phyloP scores from a whole-genome alignment of 208 protist species.

The Jaenimonas drosophilae region DNA sequence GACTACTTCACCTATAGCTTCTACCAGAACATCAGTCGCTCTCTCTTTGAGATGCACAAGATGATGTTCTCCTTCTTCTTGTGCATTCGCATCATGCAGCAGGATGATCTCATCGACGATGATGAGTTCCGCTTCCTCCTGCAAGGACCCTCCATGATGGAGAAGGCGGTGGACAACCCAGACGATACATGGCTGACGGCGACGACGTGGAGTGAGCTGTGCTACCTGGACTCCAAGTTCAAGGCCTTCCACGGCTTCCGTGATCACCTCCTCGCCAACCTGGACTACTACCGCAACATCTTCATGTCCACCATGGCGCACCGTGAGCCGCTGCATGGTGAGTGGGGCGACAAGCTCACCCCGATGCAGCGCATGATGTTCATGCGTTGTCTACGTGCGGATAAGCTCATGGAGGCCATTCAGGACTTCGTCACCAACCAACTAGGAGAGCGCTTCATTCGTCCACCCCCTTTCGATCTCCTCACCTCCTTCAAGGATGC shows the following conservation, averaged over 20 bases:
- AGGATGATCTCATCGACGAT: conserved; percentile 45
- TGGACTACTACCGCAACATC: conserved; percentile 71
- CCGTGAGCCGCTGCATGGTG: conserved; percentile 54
- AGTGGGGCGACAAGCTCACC: conserved; percentile 77
- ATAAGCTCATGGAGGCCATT: conserved; percentile 95
- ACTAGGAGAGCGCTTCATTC: conserved; percentile 92
- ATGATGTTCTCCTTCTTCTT: conserved; percentile 94
- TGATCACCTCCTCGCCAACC: conserved; percentile 56
- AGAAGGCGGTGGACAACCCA: conserved; percentile 68
- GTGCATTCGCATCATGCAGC: conserved; percentile 84
- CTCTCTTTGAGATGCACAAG: conserved; percentile 94
- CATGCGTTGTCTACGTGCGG: conserved; percentile 93
- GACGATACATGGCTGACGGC: conserved; percentile 91
- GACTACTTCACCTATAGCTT: conserved; percentile 95
- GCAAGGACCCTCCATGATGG: conserved; percentile 68
- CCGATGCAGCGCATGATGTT: conserved; percentile 94
- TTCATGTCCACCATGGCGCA: conserved; percentile 92
- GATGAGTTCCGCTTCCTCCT: conserved; percentile 91
- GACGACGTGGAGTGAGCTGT: conserved; percentile 91
- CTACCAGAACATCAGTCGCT: conserved; percentile 94
- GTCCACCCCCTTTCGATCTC: conserved; percentile 96
- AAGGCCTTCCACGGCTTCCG: conserved; percentile 83
- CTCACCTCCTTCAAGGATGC: conserved; percentile 92
- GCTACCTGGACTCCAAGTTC: conserved; percentile 75
- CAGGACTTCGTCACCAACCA: conserved; percentile 90